Base-by-base conservation (phyloP, 1,284 basidiomycete genomes). In the Trametes versicolor region DNA sequence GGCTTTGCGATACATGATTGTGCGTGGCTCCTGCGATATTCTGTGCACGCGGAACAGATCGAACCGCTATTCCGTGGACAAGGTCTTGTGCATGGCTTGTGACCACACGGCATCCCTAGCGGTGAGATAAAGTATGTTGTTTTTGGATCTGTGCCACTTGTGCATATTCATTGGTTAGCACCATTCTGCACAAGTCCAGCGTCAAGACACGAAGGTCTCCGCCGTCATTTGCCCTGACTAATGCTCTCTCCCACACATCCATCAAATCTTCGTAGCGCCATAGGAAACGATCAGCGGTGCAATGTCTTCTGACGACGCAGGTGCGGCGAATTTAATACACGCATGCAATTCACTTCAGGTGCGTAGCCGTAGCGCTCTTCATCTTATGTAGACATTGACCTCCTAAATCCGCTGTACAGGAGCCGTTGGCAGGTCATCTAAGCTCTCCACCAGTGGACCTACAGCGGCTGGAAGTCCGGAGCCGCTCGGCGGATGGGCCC, bases 401-500 rank as follows among this genome's bases (percentile, higher is more conserved):
- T 50, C 43, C 54, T 29, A 19, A 23, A 19, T 21, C 60, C 60
- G 37, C 29, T 34, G 23, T 25, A 34, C 54, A 41, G 54, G 60
- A 51, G 54, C 60, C 54, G 34, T 52, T 61, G 58, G 58, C 53
- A 56, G 57, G 47, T 63, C 61, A 61, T 36, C 49, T 61, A 65
- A 61, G 55, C 63, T 68, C 60, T 48, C 50, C 29, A 48, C 13
- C 25, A 41, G 62, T 66, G 68, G 68, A 69, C 68, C 68, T 69
- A 69, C 64, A 66, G 68, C 68, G 68, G 68, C 68, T 60, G 51
- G 68, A 69, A 69, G 68, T 27, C 52, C 64, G 64, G 64, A 51
- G 29, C 62, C 64, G 60, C 62, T 61, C 67, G 67, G 67, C 67
- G 64, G 62, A 64, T 39, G 48, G 57, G 37, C 45, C 62, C 67